Conservation (phyloP, 768 basidiomycete genomes). For the Naganishia vaughanmartiniae region DNA sequence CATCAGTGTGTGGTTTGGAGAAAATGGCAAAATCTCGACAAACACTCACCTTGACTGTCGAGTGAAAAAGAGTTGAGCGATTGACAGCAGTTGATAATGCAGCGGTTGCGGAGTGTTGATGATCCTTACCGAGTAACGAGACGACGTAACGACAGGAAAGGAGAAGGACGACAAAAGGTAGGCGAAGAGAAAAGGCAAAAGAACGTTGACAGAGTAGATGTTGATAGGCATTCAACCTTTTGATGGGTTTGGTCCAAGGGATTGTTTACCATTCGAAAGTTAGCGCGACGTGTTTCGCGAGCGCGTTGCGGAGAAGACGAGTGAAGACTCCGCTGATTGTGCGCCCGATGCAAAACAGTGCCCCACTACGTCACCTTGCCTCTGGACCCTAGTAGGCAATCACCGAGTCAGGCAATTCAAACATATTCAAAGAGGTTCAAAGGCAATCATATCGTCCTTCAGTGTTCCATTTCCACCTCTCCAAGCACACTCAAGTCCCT, state of each 20-base stretch:
- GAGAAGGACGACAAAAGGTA: slow-evolving; percentile 11
- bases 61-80: slow-evolving; percentile 1
- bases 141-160: slow-evolving; percentile 20
- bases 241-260: neutral
- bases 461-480: no score
- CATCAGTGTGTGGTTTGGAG: neutral
- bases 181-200: neutral
- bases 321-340: neutral
- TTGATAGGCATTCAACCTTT: neutral
- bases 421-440: no score
- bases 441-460: no score
- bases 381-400: no score
- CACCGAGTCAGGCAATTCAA: no score
- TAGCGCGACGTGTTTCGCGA: neutral
- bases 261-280: neutral
- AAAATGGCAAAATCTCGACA: neutral
- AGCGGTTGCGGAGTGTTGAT: no score
- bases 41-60: neutral
- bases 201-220: neutral
- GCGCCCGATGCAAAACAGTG: neutral
- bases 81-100: neutral
- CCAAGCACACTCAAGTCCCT: no score
- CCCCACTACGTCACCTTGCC: no score
- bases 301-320: no score
- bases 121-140: slow-evolving; percentile 10